Percentiles rank a stretch among this genome's conserved stretches.
Conservation (phyloP, 495 filamentous ascomycete species). For the Hyaloscypha bicolor region DNA sequence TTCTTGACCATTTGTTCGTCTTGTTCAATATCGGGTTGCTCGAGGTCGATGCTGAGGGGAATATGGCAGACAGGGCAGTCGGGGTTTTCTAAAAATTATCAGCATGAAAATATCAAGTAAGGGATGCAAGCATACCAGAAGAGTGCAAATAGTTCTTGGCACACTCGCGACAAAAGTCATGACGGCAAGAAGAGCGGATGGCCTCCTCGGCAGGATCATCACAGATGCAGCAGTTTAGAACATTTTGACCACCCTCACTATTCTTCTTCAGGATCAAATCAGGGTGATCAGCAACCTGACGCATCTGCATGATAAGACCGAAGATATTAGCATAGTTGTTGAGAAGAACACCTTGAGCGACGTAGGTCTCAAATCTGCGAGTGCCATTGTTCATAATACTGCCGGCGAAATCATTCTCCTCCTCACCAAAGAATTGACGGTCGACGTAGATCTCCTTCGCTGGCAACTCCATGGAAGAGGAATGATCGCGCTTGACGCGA, state of each 20-base stretch:
- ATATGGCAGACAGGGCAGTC: constrained; percentile 96
- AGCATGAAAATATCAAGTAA: not conserved
- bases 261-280: constrained; percentile 91
- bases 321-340: constrained; percentile 95
- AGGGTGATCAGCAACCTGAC: constrained; percentile 93
- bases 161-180: constrained; percentile 93
- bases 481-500: constrained; percentile 89
- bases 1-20: constrained; percentile 84
- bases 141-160: constrained; percentile 81
- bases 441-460: constrained; percentile 91
- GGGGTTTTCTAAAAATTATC: constrained; percentile 45
- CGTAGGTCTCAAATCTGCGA: constrained; percentile 91
- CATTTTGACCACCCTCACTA: constrained; percentile 81
- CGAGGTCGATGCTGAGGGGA: constrained; percentile 82
- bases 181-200: constrained; percentile 86
- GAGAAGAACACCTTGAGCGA: constrained; percentile 88
- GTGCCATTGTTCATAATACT: constrained; percentile 91
- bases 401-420: constrained; percentile 90
- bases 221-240: constrained; percentile 89
- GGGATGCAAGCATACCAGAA: constrained; percentile 51
- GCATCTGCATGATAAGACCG: constrained; percentile 95
- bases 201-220: constrained; percentile 95
- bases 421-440: constrained; percentile 93
- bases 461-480: constrained; percentile 89
- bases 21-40: constrained; percentile 91